Evolutionary conservation across 192 early-diverging fungal genomes (phyloP), one percentile per base, ranked within the genome.

Genomic region (Podila horticola): DNA sequence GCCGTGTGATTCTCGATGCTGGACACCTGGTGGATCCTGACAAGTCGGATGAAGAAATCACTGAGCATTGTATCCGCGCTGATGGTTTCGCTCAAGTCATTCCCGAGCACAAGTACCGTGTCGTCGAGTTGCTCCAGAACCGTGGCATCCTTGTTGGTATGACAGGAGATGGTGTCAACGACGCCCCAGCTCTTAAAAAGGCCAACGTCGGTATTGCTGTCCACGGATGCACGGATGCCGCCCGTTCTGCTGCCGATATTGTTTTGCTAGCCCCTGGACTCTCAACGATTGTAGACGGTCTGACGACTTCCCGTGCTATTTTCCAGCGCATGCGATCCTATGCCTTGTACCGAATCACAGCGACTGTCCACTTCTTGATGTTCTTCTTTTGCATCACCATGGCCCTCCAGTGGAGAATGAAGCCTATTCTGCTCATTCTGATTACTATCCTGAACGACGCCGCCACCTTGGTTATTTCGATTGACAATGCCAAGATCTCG

Each of bases 51-150:
- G 93, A 93, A 66, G 92, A 92, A 70, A 86, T 97, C 22, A 94
- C 93, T 49, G 91, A 95, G 79, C 92, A 95, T 76, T 94, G 94
- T 74, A 86, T 90, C 38, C 93, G 94, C 69, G 94, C 94, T 15
- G 97, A 98, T 83, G 97, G 97, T 50, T 98, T 98, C 84, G 97
- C 95, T n/a, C 95, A 97, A 79, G 97, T 98, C 49, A 97, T 97
- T 84, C 97, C 97, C 45, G 97, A 98, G 83, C 96, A 98, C 93
- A 98, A 98, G 86, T 97, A 95, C 87, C 90, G 92, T 49, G 96
- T 98, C 9, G 97, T 98, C 45, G 96, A 98, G 85, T 82, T 97
- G 48, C 85, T 98, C 31, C 97, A 98, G 83, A 93, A 96, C 31
- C 90, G 93, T 67, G 93, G 93, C 9, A 81, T 92, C 24, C 75